Evolutionary conservation across 495 filamentous ascomycete species (phyloP).

Genomic region (Penicillium pulvis): DNA sequence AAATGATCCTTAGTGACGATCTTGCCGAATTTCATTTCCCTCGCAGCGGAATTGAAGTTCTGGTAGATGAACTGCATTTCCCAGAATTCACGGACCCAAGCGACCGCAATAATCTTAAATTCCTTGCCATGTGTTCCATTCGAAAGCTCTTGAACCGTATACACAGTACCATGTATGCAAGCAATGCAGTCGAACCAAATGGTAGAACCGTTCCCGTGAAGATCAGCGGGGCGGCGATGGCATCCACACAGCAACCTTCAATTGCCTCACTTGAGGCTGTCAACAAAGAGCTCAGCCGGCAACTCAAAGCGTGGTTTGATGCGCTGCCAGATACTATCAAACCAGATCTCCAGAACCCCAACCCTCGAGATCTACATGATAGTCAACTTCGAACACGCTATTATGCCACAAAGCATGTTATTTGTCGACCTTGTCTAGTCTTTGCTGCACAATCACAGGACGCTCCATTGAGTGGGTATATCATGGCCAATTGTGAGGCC

Average conservation of each 20-base stretch:
- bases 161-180: constrained; percentile 21
- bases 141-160: constrained; percentile 24
- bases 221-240: background rate
- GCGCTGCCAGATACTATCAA: constrained; percentile 15
- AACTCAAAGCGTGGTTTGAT: constrained; percentile 20
- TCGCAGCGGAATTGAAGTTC: constrained; percentile 20
- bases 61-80: constrained; percentile 18
- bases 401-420: constrained; percentile 23
- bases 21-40: constrained; percentile 26
- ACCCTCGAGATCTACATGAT: constrained; percentile 14
- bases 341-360: constrained; percentile 14
- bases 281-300: constrained; percentile 19
- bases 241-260: constrained; percentile 8
- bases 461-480: constrained; percentile 10
- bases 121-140: constrained; percentile 27
- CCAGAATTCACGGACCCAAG: constrained; percentile 13
- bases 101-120: constrained; percentile 12
- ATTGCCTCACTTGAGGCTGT: constrained; percentile 18
- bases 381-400: constrained; percentile 20
- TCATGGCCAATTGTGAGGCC: constrained; percentile 18
- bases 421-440: constrained; percentile 21
- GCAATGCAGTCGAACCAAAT: constrained; percentile 9
- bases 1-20: constrained; percentile 14
- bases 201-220: background rate
- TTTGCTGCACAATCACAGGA: constrained; percentile 15